Evolutionary conservation across 2,329 filamentous ascomycete genomes (phyloP).

Genomic region (Colletotrichum coccodes): DNA sequence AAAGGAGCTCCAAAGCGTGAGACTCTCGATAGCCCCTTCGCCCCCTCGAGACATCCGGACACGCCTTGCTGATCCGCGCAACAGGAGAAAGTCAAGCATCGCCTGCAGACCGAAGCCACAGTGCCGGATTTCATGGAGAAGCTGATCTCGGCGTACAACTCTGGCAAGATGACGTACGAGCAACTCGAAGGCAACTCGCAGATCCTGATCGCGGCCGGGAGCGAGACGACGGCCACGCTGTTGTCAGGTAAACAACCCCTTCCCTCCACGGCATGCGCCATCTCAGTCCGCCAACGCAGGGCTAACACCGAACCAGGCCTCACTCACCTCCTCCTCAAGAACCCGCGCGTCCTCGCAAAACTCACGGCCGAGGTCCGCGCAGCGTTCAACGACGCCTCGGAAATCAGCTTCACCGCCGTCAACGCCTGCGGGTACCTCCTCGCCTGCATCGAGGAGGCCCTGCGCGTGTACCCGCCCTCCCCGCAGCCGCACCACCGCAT

Average conservation of each 20-base stretch:
- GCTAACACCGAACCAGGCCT: constrained; percentile 24
- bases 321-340: constrained; percentile 39
- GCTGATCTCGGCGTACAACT: not conserved
- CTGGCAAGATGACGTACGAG: constrained; percentile 16
- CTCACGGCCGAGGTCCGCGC: constrained; percentile 44
- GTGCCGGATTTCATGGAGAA: constrained; percentile 12
- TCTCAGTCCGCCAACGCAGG: not conserved
- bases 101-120: not conserved
- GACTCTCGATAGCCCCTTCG: too few species aligned
- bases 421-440: constrained; percentile 37
- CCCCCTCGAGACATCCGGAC: too few species aligned
- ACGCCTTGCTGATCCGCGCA: not conserved
- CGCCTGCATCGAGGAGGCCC: constrained; percentile 38
- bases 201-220: constrained; percentile 40
- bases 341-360: constrained; percentile 41
- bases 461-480: constrained; percentile 37
- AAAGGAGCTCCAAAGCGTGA: not conserved
- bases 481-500: constrained; percentile 7
- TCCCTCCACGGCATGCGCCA: not conserved
- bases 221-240: constrained; percentile 45
- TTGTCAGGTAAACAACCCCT: constrained; percentile 40
- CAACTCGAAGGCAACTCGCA: constrained; percentile 28
- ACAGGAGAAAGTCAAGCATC: constrained; percentile 4
- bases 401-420: constrained; percentile 24
- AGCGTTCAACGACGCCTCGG: constrained; percentile 14